Conservation (phyloP, 768 basidiomycete species). For the Mycena rosella region DNA sequence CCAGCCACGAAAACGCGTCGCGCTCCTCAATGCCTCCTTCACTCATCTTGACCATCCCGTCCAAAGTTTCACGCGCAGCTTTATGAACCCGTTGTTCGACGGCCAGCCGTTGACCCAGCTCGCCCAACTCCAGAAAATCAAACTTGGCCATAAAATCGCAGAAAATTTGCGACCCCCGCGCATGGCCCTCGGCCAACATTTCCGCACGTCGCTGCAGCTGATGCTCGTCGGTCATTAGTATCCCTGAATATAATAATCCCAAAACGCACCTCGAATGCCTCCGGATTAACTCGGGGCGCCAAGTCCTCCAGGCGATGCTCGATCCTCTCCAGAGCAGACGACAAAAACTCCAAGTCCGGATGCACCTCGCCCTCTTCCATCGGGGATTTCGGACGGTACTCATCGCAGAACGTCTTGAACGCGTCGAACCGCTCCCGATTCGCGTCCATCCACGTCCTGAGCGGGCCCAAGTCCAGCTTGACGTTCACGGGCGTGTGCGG, state of each 20-base stretch:
- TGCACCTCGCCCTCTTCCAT: conserved; percentile 30
- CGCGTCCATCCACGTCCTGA: conserved; percentile 19
- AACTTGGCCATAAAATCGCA: conserved; percentile 11
- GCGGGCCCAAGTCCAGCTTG: neutral
- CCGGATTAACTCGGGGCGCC: neutral
- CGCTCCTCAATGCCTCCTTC: neutral
- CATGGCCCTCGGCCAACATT: neutral
- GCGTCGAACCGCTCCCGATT: conserved; percentile 13
- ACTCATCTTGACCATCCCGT: neutral
- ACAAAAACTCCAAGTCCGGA: conserved; percentile 16
- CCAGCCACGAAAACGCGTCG: conserved; percentile 38
- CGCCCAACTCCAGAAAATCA: conserved; percentile 22
- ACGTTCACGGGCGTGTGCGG: conserved; percentile 11
- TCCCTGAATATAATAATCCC: neutral
- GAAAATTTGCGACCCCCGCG: neutral
- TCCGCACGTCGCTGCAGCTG: conserved; percentile 5
- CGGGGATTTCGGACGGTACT: conserved; percentile 18
- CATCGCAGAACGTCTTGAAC: conserved; percentile 20
- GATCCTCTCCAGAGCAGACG: neutral
- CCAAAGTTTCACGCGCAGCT: conserved; percentile 7
- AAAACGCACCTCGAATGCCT: conserved; percentile 11
- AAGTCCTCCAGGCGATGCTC: neutral
- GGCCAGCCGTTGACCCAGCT: conserved; percentile 11
- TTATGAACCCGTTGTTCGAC: conserved; percentile 11
- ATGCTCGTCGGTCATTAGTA: neutral